Base-by-base conservation (phyloP, 1,139 yeast species). In the Casaregolazyma lundiana region DNA sequence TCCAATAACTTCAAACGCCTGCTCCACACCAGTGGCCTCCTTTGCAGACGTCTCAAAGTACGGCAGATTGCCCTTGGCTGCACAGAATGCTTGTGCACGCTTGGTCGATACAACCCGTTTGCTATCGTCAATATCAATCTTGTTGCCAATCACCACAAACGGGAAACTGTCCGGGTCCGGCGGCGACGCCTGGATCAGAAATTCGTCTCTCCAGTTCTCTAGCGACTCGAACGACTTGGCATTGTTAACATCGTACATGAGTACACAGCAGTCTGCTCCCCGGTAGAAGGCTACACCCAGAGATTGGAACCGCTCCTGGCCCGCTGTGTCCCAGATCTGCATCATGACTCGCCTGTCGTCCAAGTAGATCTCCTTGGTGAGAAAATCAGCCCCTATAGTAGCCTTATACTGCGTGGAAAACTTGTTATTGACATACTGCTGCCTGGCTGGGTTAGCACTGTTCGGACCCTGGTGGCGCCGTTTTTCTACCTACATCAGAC, bases 191-290 rank as follows among this genome's bases (percentile, higher is more conserved):
- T 92, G 97, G 47, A 92, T 81, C 54, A 92, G 72, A 63, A 92
- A 92, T 68, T 92, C 97, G 67, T 92, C 97, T 62, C 90, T 81
- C 98, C 98, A 92, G 45, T 87, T 78, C 44, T 87, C 82, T 54
- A 92, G 76, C 58, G 86, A 84, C 63, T 90, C 96, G 66, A 92
- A 86, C 5, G 96, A 86, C 68, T 89, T 89, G 53, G 87, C 84
- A 68, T 90, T 90, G 52, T 95, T 89, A 43, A 92, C 97, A 63
- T 90, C 97, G 66, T 84, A 90, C 57, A 94, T 95, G 52, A 92
- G 75, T 7, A 92, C 97, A 68, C 98, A 92, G 68, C 98, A 92
- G 67, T 92, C 98, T 0, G 98, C 97, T 32, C 98, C 98, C 58
- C 98, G 76, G 67, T 92, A 92, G 66, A 92, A 92, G 1, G 98